Percentiles rank a stretch among this genome's conserved stretches.
phyloP scores from a whole-genome alignment of 2,329 filamentous ascomycete genomes.

The Neophaeococcomyces mojaviensis region DNA sequence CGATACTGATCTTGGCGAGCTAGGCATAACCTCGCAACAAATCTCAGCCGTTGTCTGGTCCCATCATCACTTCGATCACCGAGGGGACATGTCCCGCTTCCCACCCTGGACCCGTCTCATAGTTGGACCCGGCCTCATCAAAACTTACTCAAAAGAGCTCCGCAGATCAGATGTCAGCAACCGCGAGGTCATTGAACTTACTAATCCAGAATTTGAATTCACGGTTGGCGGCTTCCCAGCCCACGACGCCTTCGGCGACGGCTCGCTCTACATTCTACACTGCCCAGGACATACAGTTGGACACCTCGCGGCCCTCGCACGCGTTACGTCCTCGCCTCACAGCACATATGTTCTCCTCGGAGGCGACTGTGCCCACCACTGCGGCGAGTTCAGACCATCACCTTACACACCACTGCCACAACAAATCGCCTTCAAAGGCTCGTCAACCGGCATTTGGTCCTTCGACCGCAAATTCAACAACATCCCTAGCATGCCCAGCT shows the following conservation, averaged over 20 bases:
- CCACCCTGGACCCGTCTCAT: constrained; percentile 40
- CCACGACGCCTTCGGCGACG: constrained; percentile 37
- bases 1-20: constrained; percentile 11
- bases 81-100: constrained; percentile 44
- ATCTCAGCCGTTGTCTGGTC: constrained; percentile 17
- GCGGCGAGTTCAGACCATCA: constrained; percentile 38
- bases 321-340: constrained; percentile 28
- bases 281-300: constrained; percentile 42
- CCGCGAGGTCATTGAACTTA: constrained; percentile 2
- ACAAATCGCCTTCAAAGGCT: not conserved
- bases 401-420: constrained; percentile 6
- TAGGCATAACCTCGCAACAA: constrained; percentile 6
- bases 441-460: not conserved
- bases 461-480: not conserved
- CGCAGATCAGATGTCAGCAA: constrained; percentile 1
- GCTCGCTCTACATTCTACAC: constrained; percentile 37
- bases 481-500: too few relatives aligned
- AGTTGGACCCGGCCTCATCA: constrained; percentile 42
- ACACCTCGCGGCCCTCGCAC: constrained; percentile 44
- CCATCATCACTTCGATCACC: constrained; percentile 36
- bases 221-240: constrained; percentile 32
- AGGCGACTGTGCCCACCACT: constrained; percentile 42
- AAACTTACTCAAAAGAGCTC: not conserved
- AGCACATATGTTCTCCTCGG: constrained; percentile 43
- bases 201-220: not conserved